These are phyloP conservation scores for Infundibulicybe gibba DNA, from an alignment of 768 basidiomycete genomes.

Conservation along the genomic window DNA sequence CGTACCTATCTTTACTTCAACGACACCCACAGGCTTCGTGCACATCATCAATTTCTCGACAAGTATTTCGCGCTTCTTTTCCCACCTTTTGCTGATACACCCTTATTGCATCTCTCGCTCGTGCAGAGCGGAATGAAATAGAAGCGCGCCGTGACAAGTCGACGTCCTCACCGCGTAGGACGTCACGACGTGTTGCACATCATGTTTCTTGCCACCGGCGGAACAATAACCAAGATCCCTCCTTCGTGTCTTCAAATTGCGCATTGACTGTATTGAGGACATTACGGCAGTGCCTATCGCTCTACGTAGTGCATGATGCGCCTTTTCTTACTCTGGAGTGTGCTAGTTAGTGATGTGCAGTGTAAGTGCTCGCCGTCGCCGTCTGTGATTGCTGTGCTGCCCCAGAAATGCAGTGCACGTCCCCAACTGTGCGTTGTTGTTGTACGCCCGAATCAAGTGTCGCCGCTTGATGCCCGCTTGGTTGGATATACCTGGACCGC, in stretches of 20 bases:
- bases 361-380: constrained; percentile 96
- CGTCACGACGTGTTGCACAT: constrained; percentile 92
- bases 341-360: constrained; percentile 2
- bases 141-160: constrained; percentile 99
- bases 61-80: too few relatives aligned
- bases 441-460: constrained; percentile 52
- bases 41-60: too few relatives aligned
- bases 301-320: constrained; percentile 93
- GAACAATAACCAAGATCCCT: constrained; percentile 98
- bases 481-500: constrained; percentile 67
- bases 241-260: constrained; percentile 97
- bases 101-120: too few relatives aligned
- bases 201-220: constrained; percentile 97
- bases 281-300: constrained; percentile 95
- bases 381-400: constrained; percentile 56
- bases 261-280: constrained; percentile 97
- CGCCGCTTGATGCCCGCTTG: constrained; percentile 88
- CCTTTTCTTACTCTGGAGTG: constrained; percentile 4
- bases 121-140: constrained; percentile 89
- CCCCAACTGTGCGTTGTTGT: constrained; percentile 14
- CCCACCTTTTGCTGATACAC: too few relatives aligned
- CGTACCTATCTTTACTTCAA: too few relatives aligned
- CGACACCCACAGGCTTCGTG: too few relatives aligned
- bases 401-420: constrained; percentile 7
- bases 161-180: constrained; percentile 99